A percentile compares a stretch with the other conserved stretches of the same genome.
Conservation (phyloP, 2,329 filamentous ascomycete genomes). For the Diaporthe amygdali region DNA sequence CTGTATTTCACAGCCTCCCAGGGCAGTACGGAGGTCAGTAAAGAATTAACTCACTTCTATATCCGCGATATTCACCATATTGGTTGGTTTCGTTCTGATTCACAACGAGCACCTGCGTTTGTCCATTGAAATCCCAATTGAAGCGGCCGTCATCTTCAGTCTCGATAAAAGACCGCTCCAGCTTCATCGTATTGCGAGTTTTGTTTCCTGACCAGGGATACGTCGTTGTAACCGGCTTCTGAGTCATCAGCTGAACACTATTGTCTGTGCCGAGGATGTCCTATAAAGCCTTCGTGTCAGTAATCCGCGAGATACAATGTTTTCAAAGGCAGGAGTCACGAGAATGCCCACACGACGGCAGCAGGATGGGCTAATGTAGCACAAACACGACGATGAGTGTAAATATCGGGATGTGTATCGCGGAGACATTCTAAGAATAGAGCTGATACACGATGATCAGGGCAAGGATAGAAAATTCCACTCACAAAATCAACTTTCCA, state of each 20-base stretch:
- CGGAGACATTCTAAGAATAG: not conserved
- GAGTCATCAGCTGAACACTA: constrained; percentile 43
- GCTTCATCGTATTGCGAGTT: constrained; percentile 56
- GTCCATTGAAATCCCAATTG: constrained; percentile 53
- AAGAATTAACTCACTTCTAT: constrained; percentile 34
- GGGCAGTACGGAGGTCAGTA: no score
- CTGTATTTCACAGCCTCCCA: no score
- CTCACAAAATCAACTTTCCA: constrained; percentile 56
- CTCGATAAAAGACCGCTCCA: constrained; percentile 47
- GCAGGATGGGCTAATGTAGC: no score
- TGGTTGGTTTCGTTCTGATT: constrained; percentile 54
- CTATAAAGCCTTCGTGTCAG: not conserved
- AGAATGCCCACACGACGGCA: no score
- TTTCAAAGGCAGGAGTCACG: no score
- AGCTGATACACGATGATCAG: no score
- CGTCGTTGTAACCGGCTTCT: constrained; percentile 36
- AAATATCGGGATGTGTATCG: not conserved
- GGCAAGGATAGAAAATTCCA: not conserved
- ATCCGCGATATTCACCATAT: constrained; percentile 58
- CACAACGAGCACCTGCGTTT: constrained; percentile 53
- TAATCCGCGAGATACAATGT: not conserved
- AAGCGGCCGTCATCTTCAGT: constrained; percentile 49
- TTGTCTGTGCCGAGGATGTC: constrained; percentile 55
- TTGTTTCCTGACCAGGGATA: constrained; percentile 57
- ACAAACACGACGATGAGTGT: no score